Conservation (phyloP, 225 moss, liverwort and hornwort genomes). For the Physcomitrellopsis africana region DNA sequence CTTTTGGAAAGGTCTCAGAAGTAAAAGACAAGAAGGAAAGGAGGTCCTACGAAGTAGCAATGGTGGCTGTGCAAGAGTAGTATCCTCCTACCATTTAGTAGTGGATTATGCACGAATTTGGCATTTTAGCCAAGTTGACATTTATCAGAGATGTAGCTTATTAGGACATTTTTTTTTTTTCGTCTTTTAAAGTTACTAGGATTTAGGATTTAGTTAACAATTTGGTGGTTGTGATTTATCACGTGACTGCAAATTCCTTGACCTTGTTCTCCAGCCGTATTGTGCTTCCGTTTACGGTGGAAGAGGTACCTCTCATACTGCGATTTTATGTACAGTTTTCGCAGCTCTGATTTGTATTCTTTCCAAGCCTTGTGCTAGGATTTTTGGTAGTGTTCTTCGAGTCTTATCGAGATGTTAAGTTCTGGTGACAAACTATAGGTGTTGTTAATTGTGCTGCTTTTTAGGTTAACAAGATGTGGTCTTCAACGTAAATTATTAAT, state of each 20-base stretch:
- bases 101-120: not conserved
- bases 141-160: not conserved
- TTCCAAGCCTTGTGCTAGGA: too few species aligned
- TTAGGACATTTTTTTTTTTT: not conserved
- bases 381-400: too few species aligned
- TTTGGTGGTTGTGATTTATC: not conserved
- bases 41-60: constrained; percentile 18
- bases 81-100: constrained; percentile 39
- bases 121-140: not conserved
- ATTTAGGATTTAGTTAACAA: not conserved
- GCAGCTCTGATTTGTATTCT: too few species aligned
- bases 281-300: constrained; percentile 78
- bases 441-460: too few species aligned
- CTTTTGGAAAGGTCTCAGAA: constrained; percentile 1
- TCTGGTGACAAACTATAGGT: too few species aligned
- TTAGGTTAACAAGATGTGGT: too few species aligned
- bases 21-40: not conserved
- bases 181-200: not conserved
- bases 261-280: constrained; percentile 54
- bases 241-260: constrained; percentile 34
- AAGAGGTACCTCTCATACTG: constrained; percentile 47
- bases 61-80: constrained; percentile 65
- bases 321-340: too few species aligned
- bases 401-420: too few species aligned
- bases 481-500: too few species aligned